Evolutionary conservation across 2,329 filamentous ascomycete species (phyloP), one percentile per base, ranked within the genome.

Genomic region (Colletotrichum spinosum): DNA sequence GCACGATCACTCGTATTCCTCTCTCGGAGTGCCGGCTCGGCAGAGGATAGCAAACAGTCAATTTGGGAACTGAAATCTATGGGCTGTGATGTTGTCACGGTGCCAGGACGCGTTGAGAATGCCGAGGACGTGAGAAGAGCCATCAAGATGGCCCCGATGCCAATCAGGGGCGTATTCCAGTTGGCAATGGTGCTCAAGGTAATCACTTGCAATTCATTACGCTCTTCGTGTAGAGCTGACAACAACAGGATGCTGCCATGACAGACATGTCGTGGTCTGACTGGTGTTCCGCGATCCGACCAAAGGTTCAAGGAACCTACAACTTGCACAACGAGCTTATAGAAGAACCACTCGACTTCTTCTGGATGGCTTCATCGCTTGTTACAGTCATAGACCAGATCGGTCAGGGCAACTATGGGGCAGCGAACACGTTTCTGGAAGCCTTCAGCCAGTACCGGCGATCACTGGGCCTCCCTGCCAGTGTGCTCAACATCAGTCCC

Each of bases 1-100:
- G 84, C 83, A 6, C 75, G 77, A 10, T 76, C 81, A 60, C 72
- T 87, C 33, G 77, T 83, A 0, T 76, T 86, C 3, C 73, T 86
- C 12, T 86, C 83, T 1, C 78, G 83, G 33, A 81, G 76, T 54
- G 83, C 80, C 8, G 51, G 45, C 7, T 17, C 17, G 10, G 8
- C 4, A 12, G 1, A 6, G 6, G 42, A 56, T n/a, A 8, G 4
- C 4, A 6, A 17, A 7, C 13, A 3, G 13, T 61, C 56, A 11
- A n/a, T 61, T 12, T 8, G 25, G 11, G 59, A 61, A 25, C 34
- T 61, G 11, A 34, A 37, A 25, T 37, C 25, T n/a, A 51, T 55
- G 25, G 59, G 52, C 10, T 73, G 70, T 37, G 42, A 54, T 4
- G 71, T 73, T 7, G 45, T 45, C 33, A 1, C 61, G 55, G 6